phyloP scores from a whole-genome alignment of 192 early-diverging fungal species.

The Tieghemiomyces parasiticus region DNA sequence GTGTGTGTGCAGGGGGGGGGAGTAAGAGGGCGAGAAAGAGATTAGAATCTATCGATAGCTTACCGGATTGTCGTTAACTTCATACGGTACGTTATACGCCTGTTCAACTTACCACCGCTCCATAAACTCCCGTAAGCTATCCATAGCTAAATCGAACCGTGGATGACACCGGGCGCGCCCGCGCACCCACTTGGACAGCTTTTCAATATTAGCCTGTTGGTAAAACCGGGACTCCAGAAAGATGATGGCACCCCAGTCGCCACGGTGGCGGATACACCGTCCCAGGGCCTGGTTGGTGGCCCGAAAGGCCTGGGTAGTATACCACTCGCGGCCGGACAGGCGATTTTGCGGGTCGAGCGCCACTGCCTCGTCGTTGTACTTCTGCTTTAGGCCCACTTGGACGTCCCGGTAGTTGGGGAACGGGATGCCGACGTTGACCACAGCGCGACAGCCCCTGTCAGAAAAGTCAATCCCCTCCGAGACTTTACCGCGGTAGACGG shows the following conservation, averaged over 20 bases:
- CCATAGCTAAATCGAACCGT: neutral
- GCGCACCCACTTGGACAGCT: slow-evolving; percentile 34
- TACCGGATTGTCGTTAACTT: no score
- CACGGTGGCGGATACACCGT: slow-evolving; percentile 36
- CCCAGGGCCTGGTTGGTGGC: slow-evolving; percentile 44
- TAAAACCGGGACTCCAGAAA: slow-evolving; percentile 37
- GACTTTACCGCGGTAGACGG: slow-evolving; percentile 32
- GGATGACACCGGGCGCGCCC: neutral
- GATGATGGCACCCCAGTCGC: slow-evolving; percentile 44
- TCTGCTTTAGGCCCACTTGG: slow-evolving; percentile 30
- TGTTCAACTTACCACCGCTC: neutral
- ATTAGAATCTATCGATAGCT: no score
- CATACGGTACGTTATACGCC: no score
- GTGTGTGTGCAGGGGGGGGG: no score
- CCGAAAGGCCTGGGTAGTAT: slow-evolving; percentile 39
- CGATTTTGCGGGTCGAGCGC: slow-evolving; percentile 1
- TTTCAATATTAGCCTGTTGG: slow-evolving; percentile 12
- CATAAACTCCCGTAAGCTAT: neutral
- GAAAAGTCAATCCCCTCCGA: slow-evolving; percentile 31
- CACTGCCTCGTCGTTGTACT: slow-evolving; percentile 25
- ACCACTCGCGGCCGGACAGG: slow-evolving; percentile 33
- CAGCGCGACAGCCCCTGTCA: slow-evolving; percentile 26
- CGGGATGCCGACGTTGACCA: slow-evolving; percentile 39
- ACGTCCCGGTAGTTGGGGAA: slow-evolving; percentile 32
- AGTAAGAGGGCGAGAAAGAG: no score